Evolutionary conservation across 306 rosid species (phyloP).

Genomic region (Trifolium subterraneum): DNA sequence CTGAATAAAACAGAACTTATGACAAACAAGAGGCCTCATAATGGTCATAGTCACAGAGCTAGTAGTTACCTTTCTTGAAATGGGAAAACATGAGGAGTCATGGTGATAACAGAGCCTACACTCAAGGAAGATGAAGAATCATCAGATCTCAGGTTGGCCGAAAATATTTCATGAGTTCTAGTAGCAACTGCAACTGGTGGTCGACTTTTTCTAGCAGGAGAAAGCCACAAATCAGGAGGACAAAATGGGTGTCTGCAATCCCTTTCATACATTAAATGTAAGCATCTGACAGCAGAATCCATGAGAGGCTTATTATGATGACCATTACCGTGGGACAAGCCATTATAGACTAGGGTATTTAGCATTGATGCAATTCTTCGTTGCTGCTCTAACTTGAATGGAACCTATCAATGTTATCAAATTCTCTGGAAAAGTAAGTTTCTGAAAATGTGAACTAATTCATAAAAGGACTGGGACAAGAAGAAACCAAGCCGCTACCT

Average conservation of each 20-base stretch:
- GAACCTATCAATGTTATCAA: slow-evolving; percentile 66
- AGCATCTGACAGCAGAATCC: slow-evolving; percentile 93
- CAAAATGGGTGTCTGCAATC: slow-evolving; percentile 97
- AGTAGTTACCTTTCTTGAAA: slow-evolving; percentile 85
- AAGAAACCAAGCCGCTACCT: slow-evolving; percentile 55
- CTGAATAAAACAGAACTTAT: slow-evolving; percentile 25
- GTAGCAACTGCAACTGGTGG: slow-evolving; percentile 91
- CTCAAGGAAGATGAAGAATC: slow-evolving; percentile 59
- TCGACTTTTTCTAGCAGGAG: slow-evolving; percentile 87
- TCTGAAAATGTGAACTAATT: slow-evolving; percentile 26
- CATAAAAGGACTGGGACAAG: slow-evolving; percentile 20
- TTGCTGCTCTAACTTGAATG: slow-evolving; percentile 92
- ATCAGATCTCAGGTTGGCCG: slow-evolving; percentile 64
- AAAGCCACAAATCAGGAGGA: slow-evolving; percentile 89
- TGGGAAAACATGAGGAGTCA: slow-evolving; percentile 87
- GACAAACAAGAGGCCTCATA: slow-evolving; percentile 34
- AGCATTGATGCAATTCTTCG: slow-evolving; percentile 78
- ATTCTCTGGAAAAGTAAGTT: slow-evolving; percentile 41
- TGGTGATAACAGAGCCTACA: slow-evolving; percentile 73
- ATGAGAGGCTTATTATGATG: slow-evolving; percentile 66
- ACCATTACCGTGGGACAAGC: slow-evolving; percentile 65
- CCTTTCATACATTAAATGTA: slow-evolving; percentile 95
- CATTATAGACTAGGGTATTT: slow-evolving; percentile 90
- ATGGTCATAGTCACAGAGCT: slow-evolving; percentile 37
- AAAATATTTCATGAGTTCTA: slow-evolving; percentile 84